Evolutionary conservation across 2,329 filamentous ascomycete species (phyloP), one percentile per base, ranked within the genome.

Genomic region (Phaeosphaeria sp.): DNA sequence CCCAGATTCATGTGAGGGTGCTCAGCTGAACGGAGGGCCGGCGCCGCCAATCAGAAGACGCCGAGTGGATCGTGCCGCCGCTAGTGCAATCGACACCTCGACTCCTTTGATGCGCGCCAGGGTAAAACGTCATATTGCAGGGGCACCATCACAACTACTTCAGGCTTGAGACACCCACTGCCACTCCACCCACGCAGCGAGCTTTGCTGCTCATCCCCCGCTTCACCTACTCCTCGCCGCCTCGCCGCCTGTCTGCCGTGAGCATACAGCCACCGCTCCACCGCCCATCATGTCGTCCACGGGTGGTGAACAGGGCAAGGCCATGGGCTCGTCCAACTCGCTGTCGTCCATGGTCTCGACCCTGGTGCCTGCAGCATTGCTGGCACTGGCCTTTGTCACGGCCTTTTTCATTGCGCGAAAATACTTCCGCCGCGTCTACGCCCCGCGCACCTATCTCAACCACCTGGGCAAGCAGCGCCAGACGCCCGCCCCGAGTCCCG

Each of bases 401-500:
- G 67, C 74, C 6, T 83, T 83, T 72, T 64, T 82, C 41, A 61
- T 82, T 49, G 74, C 81, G 44, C 74, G 81, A 43, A 74, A 72
- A 53, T 72, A 70, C 51, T 82, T 81, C 64, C 77, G 76, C 23
- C 71, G 80, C 33, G 72, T 80, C 51, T 82, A 82, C 63, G 72
- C 76, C 47, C 80, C 80, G 11, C 74, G 80, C 55, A 81, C 80
- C n/a, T 82, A 82, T 64, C 67, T 83, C 33, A 71, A 79, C 53
- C 80, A 76, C 50, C 61, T 83, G 52, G 75, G 76, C 30, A 60
- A 72, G 22, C 66, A 77, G 64, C 78, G 84, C 59, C 78, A 78
- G 63, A 84, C 79, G 48, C 84, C 84, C 20, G 74, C 81, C 5
- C 76, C 70, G 18, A 73, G 73, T 22, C 56, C 54, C 13, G 81